phyloP scores from a whole-genome alignment of 2,329 filamentous ascomycete species.

The Alternaria brassicae region DNA sequence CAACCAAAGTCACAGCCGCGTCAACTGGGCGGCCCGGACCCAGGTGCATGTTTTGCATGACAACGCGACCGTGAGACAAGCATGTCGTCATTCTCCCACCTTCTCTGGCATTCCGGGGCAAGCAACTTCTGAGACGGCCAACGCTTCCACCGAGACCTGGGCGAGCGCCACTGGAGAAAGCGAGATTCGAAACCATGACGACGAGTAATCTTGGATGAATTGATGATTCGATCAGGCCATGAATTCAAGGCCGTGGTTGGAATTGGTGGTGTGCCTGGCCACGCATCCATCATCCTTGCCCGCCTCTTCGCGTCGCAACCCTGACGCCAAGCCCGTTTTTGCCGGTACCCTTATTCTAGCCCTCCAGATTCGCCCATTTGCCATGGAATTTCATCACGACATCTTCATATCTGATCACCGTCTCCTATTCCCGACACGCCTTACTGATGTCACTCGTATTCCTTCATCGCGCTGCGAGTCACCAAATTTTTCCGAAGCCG shows the following conservation, averaged over 20 bases:
- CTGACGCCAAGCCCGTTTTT: conserved; percentile 5
- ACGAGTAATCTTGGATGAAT: conserved; percentile 2
- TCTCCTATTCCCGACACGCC: conserved; percentile 1
- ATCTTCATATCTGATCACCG: not conserved
- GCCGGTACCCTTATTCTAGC: not conserved
- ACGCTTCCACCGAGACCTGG: not conserved
- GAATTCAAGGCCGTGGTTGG: not conserved
- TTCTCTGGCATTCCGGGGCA: not conserved
- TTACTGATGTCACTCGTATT: conserved; percentile 1
- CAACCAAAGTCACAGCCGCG: conserved; percentile 9
- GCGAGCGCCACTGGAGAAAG: not conserved
- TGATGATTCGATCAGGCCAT: not conserved
- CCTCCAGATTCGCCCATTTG: not conserved
- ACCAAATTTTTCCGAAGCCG: not conserved
- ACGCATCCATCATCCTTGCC: not conserved
- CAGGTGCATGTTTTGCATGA: not conserved
- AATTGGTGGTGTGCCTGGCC: conserved; percentile 1
- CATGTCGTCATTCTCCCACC: conserved; percentile 20
- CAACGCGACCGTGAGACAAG: conserved; percentile 14
- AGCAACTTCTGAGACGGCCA: conserved; percentile 6
- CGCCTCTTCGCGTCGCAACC: not conserved
- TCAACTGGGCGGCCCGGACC: conserved; percentile 1
- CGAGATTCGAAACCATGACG: conserved; percentile 1
- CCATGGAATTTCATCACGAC: not conserved
- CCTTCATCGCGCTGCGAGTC: not conserved